Evolutionary conservation across 148 eudicot species (phyloP).

Genomic region (Amaranthus palmeri): DNA sequence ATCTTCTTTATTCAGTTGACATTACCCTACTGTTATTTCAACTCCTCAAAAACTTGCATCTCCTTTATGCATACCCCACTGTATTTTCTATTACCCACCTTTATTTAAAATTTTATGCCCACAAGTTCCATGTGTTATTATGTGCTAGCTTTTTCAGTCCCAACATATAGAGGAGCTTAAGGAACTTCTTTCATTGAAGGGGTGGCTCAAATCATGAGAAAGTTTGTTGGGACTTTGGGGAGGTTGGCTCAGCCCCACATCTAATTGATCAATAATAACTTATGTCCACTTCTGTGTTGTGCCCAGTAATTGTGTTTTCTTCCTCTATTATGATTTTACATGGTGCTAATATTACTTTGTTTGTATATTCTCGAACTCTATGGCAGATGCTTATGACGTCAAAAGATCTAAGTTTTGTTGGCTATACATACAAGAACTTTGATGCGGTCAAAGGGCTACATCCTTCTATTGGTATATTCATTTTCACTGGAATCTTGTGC

Average conservation of each 20-base stretch:
- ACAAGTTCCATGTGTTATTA: too few species aligned
- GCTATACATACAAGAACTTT: constrained; percentile 92
- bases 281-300: background rate
- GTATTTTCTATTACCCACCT: too few species aligned
- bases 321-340: background rate
- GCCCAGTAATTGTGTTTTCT: background rate
- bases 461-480: constrained; percentile 51
- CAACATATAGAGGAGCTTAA: too few species aligned
- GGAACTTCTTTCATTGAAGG: too few species aligned
- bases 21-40: too few species aligned
- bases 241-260: background rate
- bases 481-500: constrained; percentile 1
- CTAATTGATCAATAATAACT: background rate
- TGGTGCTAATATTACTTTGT: background rate
- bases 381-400: constrained; percentile 59
- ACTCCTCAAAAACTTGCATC: too few species aligned
- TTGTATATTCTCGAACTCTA: constrained; percentile 5
- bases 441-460: constrained; percentile 87
- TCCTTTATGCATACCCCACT: too few species aligned
- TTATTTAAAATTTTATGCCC: too few species aligned
- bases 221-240: too few species aligned
- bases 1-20: too few species aligned
- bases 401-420: constrained; percentile 89
- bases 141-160: too few species aligned
- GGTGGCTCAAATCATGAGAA: too few species aligned